Evolutionary conservation across 2,329 filamentous ascomycete genomes (phyloP).

Genomic region (Ceratocystis eucalypticola): DNA sequence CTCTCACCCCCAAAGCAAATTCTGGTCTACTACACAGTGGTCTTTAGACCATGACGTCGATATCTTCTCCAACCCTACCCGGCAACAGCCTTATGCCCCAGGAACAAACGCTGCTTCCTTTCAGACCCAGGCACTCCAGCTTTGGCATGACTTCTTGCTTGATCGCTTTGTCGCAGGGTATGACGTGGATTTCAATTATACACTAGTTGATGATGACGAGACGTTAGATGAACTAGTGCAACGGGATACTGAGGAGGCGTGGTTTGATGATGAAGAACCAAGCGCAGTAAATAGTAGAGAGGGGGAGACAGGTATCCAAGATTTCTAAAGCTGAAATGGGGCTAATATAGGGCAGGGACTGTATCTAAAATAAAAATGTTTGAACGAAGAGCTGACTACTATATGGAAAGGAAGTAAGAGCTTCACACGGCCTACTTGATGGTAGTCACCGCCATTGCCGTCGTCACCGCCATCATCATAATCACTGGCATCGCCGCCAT

Average conservation of each 20-base stretch:
- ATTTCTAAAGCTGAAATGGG: conserved; percentile 38
- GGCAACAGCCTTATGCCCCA: neutral
- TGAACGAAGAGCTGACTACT: too few species aligned
- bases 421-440: neutral
- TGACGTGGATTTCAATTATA: conserved; percentile 70
- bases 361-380: neutral
- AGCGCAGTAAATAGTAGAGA: conserved; percentile 28
- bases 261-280: conserved; percentile 69
- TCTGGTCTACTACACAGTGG: neutral
- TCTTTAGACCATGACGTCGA: neutral
- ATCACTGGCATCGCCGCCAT: neutral
- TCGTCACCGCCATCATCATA: neutral
- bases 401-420: too few species aligned
- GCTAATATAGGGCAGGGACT: neutral
- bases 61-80: neutral
- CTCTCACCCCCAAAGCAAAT: neutral
- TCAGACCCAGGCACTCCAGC: conserved; percentile 50
- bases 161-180: conserved; percentile 60
- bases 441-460: neutral
- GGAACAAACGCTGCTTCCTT: neutral
- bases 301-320: conserved; percentile 59
- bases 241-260: conserved; percentile 55
- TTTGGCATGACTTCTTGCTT: conserved; percentile 61
- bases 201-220: conserved; percentile 54
- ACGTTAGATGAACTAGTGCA: conserved; percentile 47